Evolutionary conservation across 306 rosid genomes (phyloP).

Genomic region (Cercis canadensis): DNA sequence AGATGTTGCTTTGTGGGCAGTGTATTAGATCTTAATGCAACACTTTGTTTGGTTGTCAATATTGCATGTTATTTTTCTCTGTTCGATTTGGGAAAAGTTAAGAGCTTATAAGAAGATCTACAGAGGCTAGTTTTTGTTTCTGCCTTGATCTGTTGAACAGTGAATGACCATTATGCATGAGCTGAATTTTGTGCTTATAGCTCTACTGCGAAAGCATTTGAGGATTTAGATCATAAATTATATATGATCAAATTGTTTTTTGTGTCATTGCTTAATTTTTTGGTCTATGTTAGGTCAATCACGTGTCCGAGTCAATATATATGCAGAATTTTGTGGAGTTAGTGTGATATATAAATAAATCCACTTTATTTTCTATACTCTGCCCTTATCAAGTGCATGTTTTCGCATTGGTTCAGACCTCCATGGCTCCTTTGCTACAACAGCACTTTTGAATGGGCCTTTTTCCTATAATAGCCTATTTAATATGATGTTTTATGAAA

Average conservation of each 20-base stretch:
- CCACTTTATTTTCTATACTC: neutral
- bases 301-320: neutral
- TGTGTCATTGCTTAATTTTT: too few relatives aligned
- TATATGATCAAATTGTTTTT: neutral
- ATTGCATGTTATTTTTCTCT: neutral
- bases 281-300: too few relatives aligned
- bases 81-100: neutral
- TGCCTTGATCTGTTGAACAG: constrained; percentile 34
- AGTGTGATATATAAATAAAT: neutral
- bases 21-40: constrained; percentile 32
- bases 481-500: constrained; percentile 22
- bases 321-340: constrained; percentile 1
- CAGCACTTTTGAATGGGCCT: neutral
- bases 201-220: constrained; percentile 4
- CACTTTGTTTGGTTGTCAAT: neutral
- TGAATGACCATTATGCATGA: constrained; percentile 16
- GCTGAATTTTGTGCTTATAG: neutral
- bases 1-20: neutral
- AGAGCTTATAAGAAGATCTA: neutral
- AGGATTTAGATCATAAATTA: neutral
- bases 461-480: neutral
- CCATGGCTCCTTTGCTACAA: neutral
- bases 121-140: neutral
- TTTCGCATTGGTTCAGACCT: constrained; percentile 7
- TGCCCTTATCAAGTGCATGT: neutral